Conservation (phyloP, 352 stramenopile species). For the Phytophthora cryptogea region DNA sequence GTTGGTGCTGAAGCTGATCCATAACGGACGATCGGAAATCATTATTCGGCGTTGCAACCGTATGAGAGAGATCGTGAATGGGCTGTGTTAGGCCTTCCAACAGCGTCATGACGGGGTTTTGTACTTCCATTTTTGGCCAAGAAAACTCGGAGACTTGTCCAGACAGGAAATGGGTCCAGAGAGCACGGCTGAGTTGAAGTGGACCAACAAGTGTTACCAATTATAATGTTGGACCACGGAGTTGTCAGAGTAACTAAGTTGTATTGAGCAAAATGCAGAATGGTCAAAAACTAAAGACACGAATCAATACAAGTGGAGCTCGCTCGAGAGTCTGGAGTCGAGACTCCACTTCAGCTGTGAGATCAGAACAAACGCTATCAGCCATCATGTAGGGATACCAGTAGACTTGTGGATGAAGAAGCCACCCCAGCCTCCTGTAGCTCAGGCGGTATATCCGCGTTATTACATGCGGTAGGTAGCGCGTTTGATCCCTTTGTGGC, state of each 20-base stretch:
- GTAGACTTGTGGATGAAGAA: no score
- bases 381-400: no score
- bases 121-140: constrained; percentile 5
- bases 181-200: constrained; percentile 2
- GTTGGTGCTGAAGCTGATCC: constrained; percentile 12
- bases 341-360: no score
- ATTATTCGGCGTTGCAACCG: constrained; percentile 2
- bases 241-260: neutral
- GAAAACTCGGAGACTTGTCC: neutral
- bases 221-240: constrained; percentile 7
- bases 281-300: neutral
- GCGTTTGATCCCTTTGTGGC: no score
- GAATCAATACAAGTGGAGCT: no score
- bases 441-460: no score
- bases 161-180: neutral
- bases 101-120: constrained; percentile 6
- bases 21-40: constrained; percentile 7
- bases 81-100: constrained; percentile 9
- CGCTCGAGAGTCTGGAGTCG: no score
- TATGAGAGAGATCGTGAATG: constrained; percentile 14
- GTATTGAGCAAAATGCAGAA: constrained; percentile 8
- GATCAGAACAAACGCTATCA: no score
- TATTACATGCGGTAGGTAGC: no score
- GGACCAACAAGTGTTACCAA: constrained; percentile 16
- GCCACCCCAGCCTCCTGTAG: no score